A percentile compares a stretch with the other conserved stretches of the same genome.
phyloP scores from a whole-genome alignment of 768 basidiomycete genomes.

The Hygrophoropsis aurantiaca region DNA sequence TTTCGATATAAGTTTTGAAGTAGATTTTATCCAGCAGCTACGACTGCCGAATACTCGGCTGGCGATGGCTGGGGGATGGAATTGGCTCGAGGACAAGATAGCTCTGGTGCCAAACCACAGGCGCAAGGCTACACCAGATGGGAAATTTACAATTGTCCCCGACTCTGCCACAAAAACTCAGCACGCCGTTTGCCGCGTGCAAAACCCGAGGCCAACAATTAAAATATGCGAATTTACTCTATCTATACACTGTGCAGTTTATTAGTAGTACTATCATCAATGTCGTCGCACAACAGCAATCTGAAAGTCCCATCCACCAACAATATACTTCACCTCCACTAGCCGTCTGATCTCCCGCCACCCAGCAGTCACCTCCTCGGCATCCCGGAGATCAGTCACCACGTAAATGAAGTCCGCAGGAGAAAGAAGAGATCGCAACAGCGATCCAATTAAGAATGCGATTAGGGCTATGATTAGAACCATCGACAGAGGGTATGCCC shows the following conservation, averaged over 20 bases:
- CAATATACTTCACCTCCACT: slow-evolving; percentile 77
- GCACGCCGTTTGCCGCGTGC: slow-evolving; percentile 28
- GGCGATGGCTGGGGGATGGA: slow-evolving; percentile 5
- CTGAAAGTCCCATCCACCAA: slow-evolving; percentile 87
- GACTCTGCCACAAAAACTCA: slow-evolving; percentile 24
- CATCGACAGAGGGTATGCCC: slow-evolving; percentile 46
- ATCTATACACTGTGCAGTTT: no score
- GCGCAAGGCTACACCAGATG: slow-evolving; percentile 37
- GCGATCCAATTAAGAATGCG: slow-evolving; percentile 87
- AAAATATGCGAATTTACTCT: no score
- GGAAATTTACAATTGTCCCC: slow-evolving; percentile 28
- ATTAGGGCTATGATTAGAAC: slow-evolving; percentile 80
- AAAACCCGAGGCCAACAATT: no score
- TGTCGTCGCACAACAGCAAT: slow-evolving; percentile 80
- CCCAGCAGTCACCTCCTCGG: slow-evolving; percentile 49
- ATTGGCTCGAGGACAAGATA: slow-evolving; percentile 23
- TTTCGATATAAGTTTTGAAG: slow-evolving; percentile 5
- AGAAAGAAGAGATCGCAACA: slow-evolving; percentile 83
- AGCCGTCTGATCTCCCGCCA: slow-evolving; percentile 88
- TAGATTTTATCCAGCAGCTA: slow-evolving; percentile 1
- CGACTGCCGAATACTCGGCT: background rate
- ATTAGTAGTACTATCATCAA: no score
- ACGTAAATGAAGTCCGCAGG: slow-evolving; percentile 92
- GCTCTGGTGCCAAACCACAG: slow-evolving; percentile 26
- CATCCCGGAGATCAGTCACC: slow-evolving; percentile 55